Evolutionary conservation across 2,329 filamentous ascomycete species (phyloP), one percentile per base, ranked within the genome.

Genomic region (Aspergillus niger): DNA sequence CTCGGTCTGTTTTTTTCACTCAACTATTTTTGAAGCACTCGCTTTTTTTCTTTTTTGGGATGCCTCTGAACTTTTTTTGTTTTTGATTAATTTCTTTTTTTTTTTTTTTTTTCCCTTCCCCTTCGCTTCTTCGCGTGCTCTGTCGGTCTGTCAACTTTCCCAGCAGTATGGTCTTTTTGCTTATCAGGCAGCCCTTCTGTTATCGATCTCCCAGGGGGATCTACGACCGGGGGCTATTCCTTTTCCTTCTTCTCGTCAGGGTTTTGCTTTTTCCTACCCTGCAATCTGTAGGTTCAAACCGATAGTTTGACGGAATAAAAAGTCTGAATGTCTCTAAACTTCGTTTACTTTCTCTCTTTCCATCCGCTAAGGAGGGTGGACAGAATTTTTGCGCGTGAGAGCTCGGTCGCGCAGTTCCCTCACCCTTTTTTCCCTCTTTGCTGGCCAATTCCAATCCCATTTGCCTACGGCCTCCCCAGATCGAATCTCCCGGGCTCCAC

Each of bases 401-500:
- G 58, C 47, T 59, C 51, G 32, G 32, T 39, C 17, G 47, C 30
- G 47, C 30, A 61, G 47, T 55, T 52, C 55, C 17, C 24, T 49
- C 41, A 24, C 43, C 17, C 44, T 48, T 56, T 58, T 59, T 55
- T 52, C 57, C 50, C 52, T 44, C 53, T 38, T 24, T 38, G 20
- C 47, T 26, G 47, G 30, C 51, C 60, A 56, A 61, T 60, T 57
- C 41, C 43, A 48, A 54, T 55, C 28, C 53, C 32, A 51, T 54
- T 58, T 62, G 50, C 49, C 58, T 41, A 53, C 36, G 50, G 62
- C 62, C 55, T 64, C 71, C 68, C 71, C 67, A 67, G 70, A 74
- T 74, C 65, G 62, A 63, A 66, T 64, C 59, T 62, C 59, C 60
- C 44, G 44, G 30, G 62, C 67, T 70, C 72, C 72, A 74, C 70